Base-by-base conservation (phyloP, 768 basidiomycete species). In the Rhodotorula toruloides region DNA sequence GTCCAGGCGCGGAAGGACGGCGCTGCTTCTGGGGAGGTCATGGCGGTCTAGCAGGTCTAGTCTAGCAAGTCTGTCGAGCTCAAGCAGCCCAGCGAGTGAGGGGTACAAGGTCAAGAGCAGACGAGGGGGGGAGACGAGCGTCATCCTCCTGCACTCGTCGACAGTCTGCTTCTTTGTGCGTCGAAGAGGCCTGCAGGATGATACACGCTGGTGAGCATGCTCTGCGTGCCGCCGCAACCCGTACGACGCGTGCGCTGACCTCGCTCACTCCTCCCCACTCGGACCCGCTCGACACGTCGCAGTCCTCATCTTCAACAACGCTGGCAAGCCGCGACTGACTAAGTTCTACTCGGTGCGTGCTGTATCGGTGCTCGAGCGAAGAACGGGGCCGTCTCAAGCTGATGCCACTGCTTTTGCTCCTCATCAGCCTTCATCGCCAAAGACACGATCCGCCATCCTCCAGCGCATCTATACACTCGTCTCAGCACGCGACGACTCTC, bases 281-380 rank as follows among this genome's bases (percentile, higher is more conserved):
- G 21, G 21, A 46, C 47, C 58, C 37, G 10, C 37, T 42, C 47
- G 16, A 3, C 17, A 32, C 50, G 1, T 29, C 57, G 17, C 62
- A 67, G 78, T 80, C 16, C 75, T 79, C n/a, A 78, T 78, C 89
- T 92, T 98, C 81, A 98, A 98, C 79, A 97, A 91, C 32, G 86
- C 89, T 58, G 94, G 94, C 53, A 83, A 89, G 64, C 83, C 89
- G 17, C 85, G 90, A 50, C 79, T 92, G 66, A 85, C 87, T 73
- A 92, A 91, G 78, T 94, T 91, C 81, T 93, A 90, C 79, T 87
- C 88, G 11, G 87, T 88, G 9, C 80, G 89, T n/a, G n/a, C n/a
- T n/a, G n/a, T n/a, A n/a, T n/a, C n/a, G n/a, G n/a, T n/a, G n/a
- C n/a, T n/a, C n/a, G n/a, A n/a, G n/a, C n/a, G n/a, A n/a, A n/a